Base-by-base conservation (phyloP, 2,329 filamentous ascomycete genomes). In the Malbranchea zuffiana region DNA sequence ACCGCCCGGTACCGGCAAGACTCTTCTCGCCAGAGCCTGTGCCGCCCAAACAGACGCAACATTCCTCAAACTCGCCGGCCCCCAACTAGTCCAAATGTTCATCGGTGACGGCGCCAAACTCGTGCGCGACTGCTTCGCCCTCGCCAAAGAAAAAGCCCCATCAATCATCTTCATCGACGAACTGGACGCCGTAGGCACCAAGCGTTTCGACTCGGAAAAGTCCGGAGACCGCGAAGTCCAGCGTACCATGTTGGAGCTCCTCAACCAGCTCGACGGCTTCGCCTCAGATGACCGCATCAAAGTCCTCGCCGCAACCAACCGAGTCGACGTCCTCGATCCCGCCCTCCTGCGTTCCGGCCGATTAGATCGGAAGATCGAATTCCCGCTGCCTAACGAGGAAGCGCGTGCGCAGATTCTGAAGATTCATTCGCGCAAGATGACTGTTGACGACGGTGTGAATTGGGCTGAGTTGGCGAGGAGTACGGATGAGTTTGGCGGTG, bases 151-250 rank as follows among this genome's bases (percentile, higher is more conserved):
- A 65, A 98, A 98, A 71, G 90, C 90, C 0, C 92, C 90, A 0
- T 86, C 90, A 41, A 98, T 98, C 62, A 98, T 98, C 62, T 98
- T 98, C 71, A 96, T 98, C 53, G 90, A 98, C 65, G 90, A 98
- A 65, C 68, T 98, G 46, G 90, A 98, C 59, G 90, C 90, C 40
- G 81, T 98, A n/a, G 90, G 90, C 49, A 96, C 88, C 37, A 96
- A 96, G 68, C 88, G 90, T 56, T 98, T 98, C 68, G 90, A 98
- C 62, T 93, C 84, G 49, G 87, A 96, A 59, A 98, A 96, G 72
- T 90, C 82, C 43, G 90, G 90, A 65, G 90, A 98, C 61, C 76
- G 90, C 61, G 90, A 98, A 67, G 90, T 98, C 28, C 90, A 98
- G 67, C 78, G 90, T 60, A 98, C 90, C 40, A 98, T 98, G 92